phyloP scores from a whole-genome alignment of 169 alveolate species.

The Amoebophrya sp. region DNA sequence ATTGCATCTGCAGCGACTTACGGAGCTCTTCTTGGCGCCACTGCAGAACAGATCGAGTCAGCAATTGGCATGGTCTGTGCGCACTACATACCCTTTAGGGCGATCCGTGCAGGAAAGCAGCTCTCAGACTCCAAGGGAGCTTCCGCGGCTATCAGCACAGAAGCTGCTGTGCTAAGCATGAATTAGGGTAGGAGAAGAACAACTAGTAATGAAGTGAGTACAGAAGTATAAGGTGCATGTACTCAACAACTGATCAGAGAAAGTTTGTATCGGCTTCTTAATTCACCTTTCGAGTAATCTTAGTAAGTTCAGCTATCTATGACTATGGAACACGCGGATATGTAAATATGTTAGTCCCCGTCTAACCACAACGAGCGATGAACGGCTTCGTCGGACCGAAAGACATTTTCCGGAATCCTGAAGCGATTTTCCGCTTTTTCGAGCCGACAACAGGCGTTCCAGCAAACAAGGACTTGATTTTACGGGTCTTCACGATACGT shows the following conservation, averaged over 20 bases:
- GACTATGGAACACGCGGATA: background rate
- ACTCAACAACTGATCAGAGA: too few relatives aligned
- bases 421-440: slow-evolving; percentile 49
- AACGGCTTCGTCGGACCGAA: slow-evolving; percentile 74
- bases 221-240: too few relatives aligned
- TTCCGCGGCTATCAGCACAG: slow-evolving; percentile 70
- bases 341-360: background rate
- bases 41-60: slow-evolving; percentile 58
- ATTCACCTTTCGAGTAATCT: background rate
- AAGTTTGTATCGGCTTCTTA: too few relatives aligned
- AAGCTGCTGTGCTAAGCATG: slow-evolving; percentile 67
- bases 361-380: slow-evolving; percentile 53
- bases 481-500: background rate
- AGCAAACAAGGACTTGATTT: background rate
- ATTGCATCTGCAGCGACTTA: slow-evolving; percentile 61
- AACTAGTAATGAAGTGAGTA: too few relatives aligned
- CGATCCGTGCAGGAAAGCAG: slow-evolving; percentile 69
- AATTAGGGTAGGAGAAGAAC: slow-evolving; percentile 51
- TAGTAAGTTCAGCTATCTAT: background rate
- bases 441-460: slow-evolving; percentile 44
- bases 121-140: slow-evolving; percentile 68
- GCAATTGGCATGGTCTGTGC: slow-evolving; percentile 73
- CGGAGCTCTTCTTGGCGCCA: slow-evolving; percentile 70
- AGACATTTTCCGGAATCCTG: slow-evolving; percentile 76
- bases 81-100: slow-evolving; percentile 77